Evolutionary conservation across 1,284 basidiomycete genomes (phyloP), one percentile per base, ranked within the genome.

Genomic region (Pseudozyma sp.): DNA sequence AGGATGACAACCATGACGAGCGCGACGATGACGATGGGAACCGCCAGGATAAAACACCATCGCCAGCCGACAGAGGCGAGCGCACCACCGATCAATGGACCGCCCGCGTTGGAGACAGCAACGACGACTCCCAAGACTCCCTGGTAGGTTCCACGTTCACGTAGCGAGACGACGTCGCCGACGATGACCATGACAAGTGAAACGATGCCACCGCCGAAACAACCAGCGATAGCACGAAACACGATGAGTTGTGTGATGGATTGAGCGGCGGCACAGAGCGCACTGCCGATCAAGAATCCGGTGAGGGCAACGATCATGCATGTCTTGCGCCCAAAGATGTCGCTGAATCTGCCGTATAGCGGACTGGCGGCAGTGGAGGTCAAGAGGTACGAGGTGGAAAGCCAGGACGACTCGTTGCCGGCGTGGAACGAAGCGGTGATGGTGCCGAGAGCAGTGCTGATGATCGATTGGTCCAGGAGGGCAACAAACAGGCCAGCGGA

Each of bases 181-280:
- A 79, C 68, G 37, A 78, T 54, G 24, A 78, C 59, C 80, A 91
- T 89, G 48, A 88, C 87, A 82, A 91, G 87, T 62, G 89, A 89
- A 17, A 89, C 85, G 40, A 91, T 88, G 0, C 89, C 89, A 7
- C 90, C 91, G 60, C 90, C 90, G 11, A 90, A 90, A 0, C 88
- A 88, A 29, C 91, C 91, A 17, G 90, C 88, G 37, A 92, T 29
- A 0, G 83, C 90, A 44, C 92, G 88, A 72, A 91, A 91, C 3
- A 92, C 85, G 77, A 93, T 93, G 54, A 93, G 85, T 75, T 92
- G 88, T 2, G 89, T 85, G 77, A 93, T 91, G 19, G 62, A 64
- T 47, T 76, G 65, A 0, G 69, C 63, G 7, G 67, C 67, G 3
- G 74, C 62, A 44, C 66, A 68, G 24, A 91, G 83, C 10, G 85